These are phyloP conservation scores for Eucalyptus curtisii DNA, from an alignment of 345 rosid genomes.

Conservation along the genomic window DNA sequence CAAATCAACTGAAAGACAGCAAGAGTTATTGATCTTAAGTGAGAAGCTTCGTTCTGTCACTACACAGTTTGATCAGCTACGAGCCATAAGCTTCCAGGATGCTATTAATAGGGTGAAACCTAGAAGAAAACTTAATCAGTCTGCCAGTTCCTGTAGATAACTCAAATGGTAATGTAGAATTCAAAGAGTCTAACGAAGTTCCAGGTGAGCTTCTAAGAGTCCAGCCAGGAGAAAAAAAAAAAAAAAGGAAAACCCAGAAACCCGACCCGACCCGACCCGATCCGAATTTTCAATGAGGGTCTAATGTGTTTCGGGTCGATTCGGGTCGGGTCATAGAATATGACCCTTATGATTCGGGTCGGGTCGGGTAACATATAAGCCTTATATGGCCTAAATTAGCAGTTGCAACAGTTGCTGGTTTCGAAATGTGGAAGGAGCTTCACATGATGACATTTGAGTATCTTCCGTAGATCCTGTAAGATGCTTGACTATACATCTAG, in stretches of 20 bases:
- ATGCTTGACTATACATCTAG: not conserved
- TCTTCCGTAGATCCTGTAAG: not conserved
- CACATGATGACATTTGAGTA: not conserved
- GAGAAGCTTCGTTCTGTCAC: constrained; percentile 89
- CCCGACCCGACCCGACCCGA: rapidly evolving
- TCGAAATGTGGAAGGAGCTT: not conserved
- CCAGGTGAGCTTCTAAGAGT: constrained; percentile 44
- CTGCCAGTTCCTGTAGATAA: constrained; percentile 12
- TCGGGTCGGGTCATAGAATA: no score
- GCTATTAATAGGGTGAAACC: constrained; percentile 69
- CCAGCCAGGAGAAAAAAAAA: constrained; percentile 22
- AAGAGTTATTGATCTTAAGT: constrained; percentile 40
- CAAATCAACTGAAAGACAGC: no score
- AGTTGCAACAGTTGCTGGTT: not conserved
- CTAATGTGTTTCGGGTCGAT: no score
- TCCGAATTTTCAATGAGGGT: rapidly evolving
- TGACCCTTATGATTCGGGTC: no score
- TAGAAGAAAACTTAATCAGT: constrained; percentile 54
- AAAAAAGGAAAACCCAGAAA: rapidly evolving
- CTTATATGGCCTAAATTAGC: not conserved
- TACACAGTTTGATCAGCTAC: constrained; percentile 67
- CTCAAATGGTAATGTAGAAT: constrained; percentile 18
- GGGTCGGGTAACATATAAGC: no score
- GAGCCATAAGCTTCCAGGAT: constrained; percentile 84
- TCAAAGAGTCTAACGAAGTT: constrained; percentile 26